Base-by-base conservation (phyloP, 805 yeast species). In the Brettanomyces bruxellensis region DNA sequence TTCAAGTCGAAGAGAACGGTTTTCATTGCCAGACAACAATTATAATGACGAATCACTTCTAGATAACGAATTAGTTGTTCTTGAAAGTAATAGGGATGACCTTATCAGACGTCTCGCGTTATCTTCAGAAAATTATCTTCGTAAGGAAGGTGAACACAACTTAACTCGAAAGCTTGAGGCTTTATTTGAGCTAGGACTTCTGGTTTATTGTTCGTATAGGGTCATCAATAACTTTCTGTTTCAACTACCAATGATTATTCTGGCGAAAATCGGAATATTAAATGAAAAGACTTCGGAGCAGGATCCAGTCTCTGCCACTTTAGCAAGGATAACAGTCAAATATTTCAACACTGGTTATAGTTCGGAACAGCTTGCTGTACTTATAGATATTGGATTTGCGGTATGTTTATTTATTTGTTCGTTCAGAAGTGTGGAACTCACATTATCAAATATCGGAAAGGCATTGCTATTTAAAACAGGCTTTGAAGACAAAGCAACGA, bases 361-460 rank as follows among this genome's bases (percentile, higher is more conserved):
- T 11, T 70, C 66, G 50, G 64, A 68, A 2, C 71, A 65, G 50
- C 58, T 73, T 49, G 65, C 71, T 25, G 70, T 69, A 47, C 74
- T 69, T 53, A 61, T 76, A 37, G 67, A 76, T 40, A 70, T 83
- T 48, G 51, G 78, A 3, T 56, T 83, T 13, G 78, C 86, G 1
- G 78, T 82, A 9, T 70, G 73, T 13, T 66, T 83, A 45, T 83
- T 83, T 53, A 55, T 76, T 1, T 73, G 83, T 48, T 79, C 87
- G 1, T 72, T 83, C 53, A 79, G 83, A 25, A 81, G 81, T 46
- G 89, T 83, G 1, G 60, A 73, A 42, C 64, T 72, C 38, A 81
- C 90, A 0, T 73, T 83, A 48, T 72, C 76, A 38, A 81, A 82
- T 34, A 61, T 82, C 13, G 52, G 50, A 22, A 59, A 52, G 32